Evolutionary conservation across 1,284 basidiomycete species (phyloP), one percentile per base, ranked within the genome.

Genomic region (Microstroma glucosiphilum): DNA sequence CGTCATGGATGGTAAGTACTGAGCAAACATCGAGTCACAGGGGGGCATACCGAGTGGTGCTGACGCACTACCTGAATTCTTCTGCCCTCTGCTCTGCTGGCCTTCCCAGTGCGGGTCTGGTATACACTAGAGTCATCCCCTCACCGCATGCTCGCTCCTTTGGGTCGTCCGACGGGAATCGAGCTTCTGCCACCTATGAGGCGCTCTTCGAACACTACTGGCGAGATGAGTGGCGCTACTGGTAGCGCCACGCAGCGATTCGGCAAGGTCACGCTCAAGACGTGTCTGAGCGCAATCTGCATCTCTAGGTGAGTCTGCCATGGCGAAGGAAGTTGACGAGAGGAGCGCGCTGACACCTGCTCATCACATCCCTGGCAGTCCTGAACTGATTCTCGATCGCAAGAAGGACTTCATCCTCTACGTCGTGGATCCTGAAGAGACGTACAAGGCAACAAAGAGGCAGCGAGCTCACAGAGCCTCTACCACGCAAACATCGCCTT

Each of bases 381-480:
- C 76, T 1, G 76, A 78, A 41, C 71, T 78, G 25, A 58, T 77
- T 13, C 65, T 75, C 19, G 75, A 77, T 56, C 64, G 62, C 40
- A 69, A 64, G 56, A 60, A 60, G 40, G 76, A 78, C 63, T 78
- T 71, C 60, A 76, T 73, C 60, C 72, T 78, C 58, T 78, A 78
- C 56, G 76, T 73, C n/a, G 70, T 76, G 57, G 76, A 78, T 49
- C 75, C 75, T 3, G 69, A 73, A 25, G 76, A 78, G 63, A 69
- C 74, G 1, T 51, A 71, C 49, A 69, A 72, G 19, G 70, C 63
- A 15, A 30, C 56, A 19, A n/a, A 19, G 40, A 57, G 19, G 25
- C 48, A 23, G 49, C 25, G 42, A 26, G 19, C 40, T 37, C 17
- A 19, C 40, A n/a, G 56, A 21, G 15, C 42, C 25, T 60, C 58